Percentiles rank a stretch among this genome's conserved stretches.
phyloP scores from a whole-genome alignment of 2,329 filamentous ascomycete species.

The Hyphodiscus sp. region DNA sequence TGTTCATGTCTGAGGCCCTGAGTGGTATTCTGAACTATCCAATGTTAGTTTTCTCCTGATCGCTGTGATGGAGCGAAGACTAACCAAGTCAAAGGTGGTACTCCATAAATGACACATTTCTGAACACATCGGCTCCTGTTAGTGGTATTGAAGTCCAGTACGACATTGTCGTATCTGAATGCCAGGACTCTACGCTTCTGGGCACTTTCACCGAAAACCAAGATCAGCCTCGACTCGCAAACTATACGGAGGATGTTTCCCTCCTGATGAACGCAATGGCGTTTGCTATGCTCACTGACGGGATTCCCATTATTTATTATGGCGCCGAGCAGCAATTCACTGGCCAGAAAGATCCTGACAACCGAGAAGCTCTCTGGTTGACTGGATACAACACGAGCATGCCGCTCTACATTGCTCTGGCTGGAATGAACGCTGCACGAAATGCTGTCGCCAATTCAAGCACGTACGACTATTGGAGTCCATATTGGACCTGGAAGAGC shows the following conservation, averaged over 20 bases:
- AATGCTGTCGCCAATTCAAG: slow-evolving; percentile 10
- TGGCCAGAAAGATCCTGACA: slow-evolving; percentile 32
- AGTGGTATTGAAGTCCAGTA: slow-evolving; percentile 25
- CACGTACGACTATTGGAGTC: background rate
- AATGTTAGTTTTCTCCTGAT: slow-evolving; percentile 38
- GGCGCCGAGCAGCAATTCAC: slow-evolving; percentile 45
- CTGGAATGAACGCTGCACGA: slow-evolving; percentile 38
- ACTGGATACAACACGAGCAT: slow-evolving; percentile 32
- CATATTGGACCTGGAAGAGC: slow-evolving; percentile 1
- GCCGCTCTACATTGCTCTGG: slow-evolving; percentile 34
- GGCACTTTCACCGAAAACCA: slow-evolving; percentile 39
- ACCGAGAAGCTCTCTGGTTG: slow-evolving; percentile 40
- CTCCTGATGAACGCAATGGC: slow-evolving; percentile 41
- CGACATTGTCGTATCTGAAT: slow-evolving; percentile 26
- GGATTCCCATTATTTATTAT: slow-evolving; percentile 45
- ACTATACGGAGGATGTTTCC: slow-evolving; percentile 8
- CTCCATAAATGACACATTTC: slow-evolving; percentile 36
- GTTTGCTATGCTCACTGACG: slow-evolving; percentile 41
- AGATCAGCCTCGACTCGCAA: slow-evolving; percentile 35
- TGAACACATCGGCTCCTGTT: slow-evolving; percentile 26
- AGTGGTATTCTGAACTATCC: slow-evolving; percentile 47
- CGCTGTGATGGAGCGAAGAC: slow-evolving; percentile 4
- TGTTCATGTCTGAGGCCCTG: background rate
- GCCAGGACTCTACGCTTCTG: slow-evolving; percentile 32
- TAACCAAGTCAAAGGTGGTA: slow-evolving; percentile 28